Base-by-base conservation (phyloP, 1,139 yeast species). In the Yamadazyma taylorii region DNA sequence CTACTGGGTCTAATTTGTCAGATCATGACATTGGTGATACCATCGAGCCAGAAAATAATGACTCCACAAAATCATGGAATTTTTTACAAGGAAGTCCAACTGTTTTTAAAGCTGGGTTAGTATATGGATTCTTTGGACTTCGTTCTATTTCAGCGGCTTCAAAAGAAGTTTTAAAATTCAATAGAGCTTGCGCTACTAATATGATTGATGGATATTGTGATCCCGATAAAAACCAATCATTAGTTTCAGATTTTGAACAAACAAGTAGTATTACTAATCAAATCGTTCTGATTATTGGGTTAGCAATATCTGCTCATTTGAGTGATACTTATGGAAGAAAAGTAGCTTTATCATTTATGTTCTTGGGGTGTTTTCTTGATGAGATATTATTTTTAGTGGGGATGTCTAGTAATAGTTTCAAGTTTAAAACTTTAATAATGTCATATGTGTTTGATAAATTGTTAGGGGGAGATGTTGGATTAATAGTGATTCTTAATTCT, bases 281-380 rank as follows among this genome's bases (percentile, higher is more conserved):
- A 5, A 37, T 55, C 4, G 43, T 56, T 17, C 56, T 58, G 42
- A 55, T 69, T 33, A 36, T 66, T 3, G 69, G 69, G 2, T 56
- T 68, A 43, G 68, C 70, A 3, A 63, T 71, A 41, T 50, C 78
- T 11, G 85, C 86, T 0, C 69, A 74, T n/a, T 46, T 75, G 17
- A 76, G 85, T 9, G 90, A 84, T 55, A 59, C 69, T 24, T 61
- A 69, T 39, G 92, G 92, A 1, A 62, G 90, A 32, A 73, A 68
- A 40, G 65, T 47, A 1, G 56, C 75, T 16, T 40, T 79, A 13
- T 42, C 72, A 6, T 28, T 69, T 3, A 59, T 62, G 41, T 49
- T 65, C 15, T 50, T 61, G 3, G 8, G 44, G 1, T 34, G 58
- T 15, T 36, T 57, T 2, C 32, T 62, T 10, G 56, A 64, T 1